These are phyloP conservation scores for Colletotrichum acutatum DNA, from an alignment of 2,329 filamentous ascomycete species.

Conservation along the genomic window DNA sequence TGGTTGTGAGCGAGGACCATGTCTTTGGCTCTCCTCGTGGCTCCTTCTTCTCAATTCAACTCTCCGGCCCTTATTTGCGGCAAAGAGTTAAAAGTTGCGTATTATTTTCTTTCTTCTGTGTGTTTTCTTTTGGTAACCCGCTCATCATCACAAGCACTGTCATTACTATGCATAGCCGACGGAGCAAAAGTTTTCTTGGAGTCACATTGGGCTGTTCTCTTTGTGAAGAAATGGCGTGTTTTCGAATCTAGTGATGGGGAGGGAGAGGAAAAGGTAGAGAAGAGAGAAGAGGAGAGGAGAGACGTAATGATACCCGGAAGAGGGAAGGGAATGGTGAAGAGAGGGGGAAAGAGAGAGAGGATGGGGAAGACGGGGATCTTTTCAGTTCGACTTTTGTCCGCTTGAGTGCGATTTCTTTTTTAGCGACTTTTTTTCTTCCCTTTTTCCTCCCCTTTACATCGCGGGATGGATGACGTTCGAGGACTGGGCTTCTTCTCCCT, in stretches of 20 bases:
- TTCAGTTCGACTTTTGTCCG: background rate
- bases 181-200: slow-evolving; percentile 13
- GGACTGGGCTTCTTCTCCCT: background rate
- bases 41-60: background rate
- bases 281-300: background rate
- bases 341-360: background rate
- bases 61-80: too few species aligned
- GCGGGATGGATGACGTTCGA: background rate
- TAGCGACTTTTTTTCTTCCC: background rate
- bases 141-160: slow-evolving; percentile 8
- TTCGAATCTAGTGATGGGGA: background rate
- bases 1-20: slow-evolving; percentile 69
- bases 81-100: too few species aligned
- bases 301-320: slow-evolving; percentile 27
- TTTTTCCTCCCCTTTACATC: background rate
- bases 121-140: background rate
- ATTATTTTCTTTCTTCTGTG: background rate
- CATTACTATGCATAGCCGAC: slow-evolving; percentile 28
- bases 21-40: background rate
- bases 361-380: background rate
- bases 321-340: background rate
- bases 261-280: background rate
- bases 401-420: background rate
- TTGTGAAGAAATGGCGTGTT: background rate
- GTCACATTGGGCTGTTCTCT: background rate